Conservation (phyloP, 345 rosid genomes). For the Citrus cavaleriei region DNA sequence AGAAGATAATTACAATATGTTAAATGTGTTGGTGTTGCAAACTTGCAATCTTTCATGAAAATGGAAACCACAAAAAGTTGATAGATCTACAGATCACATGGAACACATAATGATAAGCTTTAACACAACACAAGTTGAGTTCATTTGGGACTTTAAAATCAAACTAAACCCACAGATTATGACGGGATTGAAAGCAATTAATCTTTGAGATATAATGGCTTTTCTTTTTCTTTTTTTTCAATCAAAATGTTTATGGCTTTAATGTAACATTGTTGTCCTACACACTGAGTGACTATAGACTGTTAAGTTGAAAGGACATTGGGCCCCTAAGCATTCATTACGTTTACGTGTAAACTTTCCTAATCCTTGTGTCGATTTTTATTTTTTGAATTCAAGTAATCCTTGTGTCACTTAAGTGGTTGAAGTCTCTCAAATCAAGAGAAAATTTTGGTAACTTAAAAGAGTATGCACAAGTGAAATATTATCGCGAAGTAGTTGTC, state of each 20-base stretch:
- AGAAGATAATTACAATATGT: background rate
- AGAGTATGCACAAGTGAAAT: conserved; percentile 26
- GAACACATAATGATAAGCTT: background rate
- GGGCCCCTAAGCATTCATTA: background rate
- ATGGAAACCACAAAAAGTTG: background rate
- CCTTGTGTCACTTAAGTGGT: background rate
- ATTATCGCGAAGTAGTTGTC: conserved; percentile 30
- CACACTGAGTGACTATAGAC: background rate
- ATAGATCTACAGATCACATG: background rate
- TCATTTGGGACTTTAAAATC: background rate
- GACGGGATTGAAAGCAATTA: background rate
- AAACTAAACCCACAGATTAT: background rate
- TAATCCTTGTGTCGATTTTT: background rate
- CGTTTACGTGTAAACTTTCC: conserved; percentile 13
- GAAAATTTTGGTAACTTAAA: background rate
- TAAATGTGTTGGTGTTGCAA: background rate
- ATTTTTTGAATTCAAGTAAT: no score
- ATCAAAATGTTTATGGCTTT: background rate
- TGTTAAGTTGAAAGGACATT: background rate
- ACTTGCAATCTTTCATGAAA: background rate
- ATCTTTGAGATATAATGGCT: background rate
- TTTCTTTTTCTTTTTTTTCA: background rate
- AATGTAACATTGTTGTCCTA: background rate
- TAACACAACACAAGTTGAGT: background rate
- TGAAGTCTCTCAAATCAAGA: conserved; percentile 4